Evolutionary conservation across 257 asterid genomes (phyloP), one percentile per base, ranked within the genome.

Genomic region (Solanum chilense): DNA sequence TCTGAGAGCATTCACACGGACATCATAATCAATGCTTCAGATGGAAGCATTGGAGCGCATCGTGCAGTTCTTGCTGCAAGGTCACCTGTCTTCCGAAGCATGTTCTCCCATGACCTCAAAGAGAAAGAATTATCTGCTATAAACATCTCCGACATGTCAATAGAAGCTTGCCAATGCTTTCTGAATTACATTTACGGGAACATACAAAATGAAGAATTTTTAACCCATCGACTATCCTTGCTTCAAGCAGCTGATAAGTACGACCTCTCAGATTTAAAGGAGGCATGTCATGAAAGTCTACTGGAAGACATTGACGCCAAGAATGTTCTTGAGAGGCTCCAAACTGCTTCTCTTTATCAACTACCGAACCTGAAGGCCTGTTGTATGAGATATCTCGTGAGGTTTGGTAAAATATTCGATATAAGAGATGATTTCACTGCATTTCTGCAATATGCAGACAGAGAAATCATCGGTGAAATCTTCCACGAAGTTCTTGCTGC

Each of bases 41-140:
- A 94, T 62, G 98, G 98, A 62, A 92, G 93, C 91, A 90, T 94
- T 45, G 74, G 92, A 29, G 98, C 98, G 2, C 98, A 97, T 45
- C 96, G 98, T 5, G 98, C 99, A 9, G 95, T 97, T 89, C 98
- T 97, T 41, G 99, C 99, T 9, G 91, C 98, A 9, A 88, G 98
- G 58, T 96, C 99, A 5, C 98, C 96, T 6, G 99, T 97, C 41
- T 97, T 97, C 91, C 91, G 93, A 73, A 95, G 98, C 92, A 96
- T 96, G 99, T 96, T 96, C 93, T 92, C 95, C 2, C 99, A 97
- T 45, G 94, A 97, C 66, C 98, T 97, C 73, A 92, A 90, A 92
- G 98, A 97, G 90, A 97, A 94, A 87, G 98, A 95, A 58, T 35
- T 93, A 83, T 94, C 98, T 0, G 92, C 92, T 70, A 87, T 97